Base-by-base conservation (phyloP, 179 eudicot genomes). In the Nepenthes alata region DNA sequence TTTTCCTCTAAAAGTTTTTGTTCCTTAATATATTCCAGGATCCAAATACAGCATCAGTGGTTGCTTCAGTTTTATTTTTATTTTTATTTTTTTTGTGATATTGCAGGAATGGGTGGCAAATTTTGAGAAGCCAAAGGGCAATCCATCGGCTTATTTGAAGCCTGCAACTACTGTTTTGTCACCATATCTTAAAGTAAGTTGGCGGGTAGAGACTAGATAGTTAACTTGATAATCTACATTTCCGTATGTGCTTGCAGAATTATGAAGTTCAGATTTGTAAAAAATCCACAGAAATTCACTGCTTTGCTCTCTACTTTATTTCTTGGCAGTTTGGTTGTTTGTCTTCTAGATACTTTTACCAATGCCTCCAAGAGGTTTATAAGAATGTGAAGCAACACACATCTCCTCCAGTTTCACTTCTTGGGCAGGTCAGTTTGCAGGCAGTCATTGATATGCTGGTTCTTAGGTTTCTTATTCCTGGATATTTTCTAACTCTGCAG, bases 111-210 rank as follows among this genome's bases (percentile, higher is more conserved):
- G 96, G 97, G 97, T 91, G 67, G 97, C 94, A 0, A 85, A 91
- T 64, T 91, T 91, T 79, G 97, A 91, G 91, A 91, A 91, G 75
- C 97, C 97, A 47, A 88, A 88, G 69, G 90, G 94, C 11, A 82
- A 91, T 15, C 97, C 97, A 53, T 67, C 97, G 67, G 78, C 91
- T 37, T 84, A 85, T 75, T 41, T 69, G 49, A 85, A 77, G 71
- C 94, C 97, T 54, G 88, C 97, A 47, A 91, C 97, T 49, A 91
- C 97, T 57, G 86, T 85, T 62, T 64, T 91, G 39, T 91, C 97
- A 34, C 94, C 97, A 12, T 91, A 91, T 70, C 65, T 91, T 77
- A 91, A 91, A 77, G 97, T 88, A 72, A 67, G 88, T 72, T 60
- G 50, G 2, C 37, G 45, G 39, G 11, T 53, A 54, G 51, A 35